Base-by-base conservation (phyloP, 2,329 filamentous ascomycete genomes). In the Colletotrichum higginsianum region DNA sequence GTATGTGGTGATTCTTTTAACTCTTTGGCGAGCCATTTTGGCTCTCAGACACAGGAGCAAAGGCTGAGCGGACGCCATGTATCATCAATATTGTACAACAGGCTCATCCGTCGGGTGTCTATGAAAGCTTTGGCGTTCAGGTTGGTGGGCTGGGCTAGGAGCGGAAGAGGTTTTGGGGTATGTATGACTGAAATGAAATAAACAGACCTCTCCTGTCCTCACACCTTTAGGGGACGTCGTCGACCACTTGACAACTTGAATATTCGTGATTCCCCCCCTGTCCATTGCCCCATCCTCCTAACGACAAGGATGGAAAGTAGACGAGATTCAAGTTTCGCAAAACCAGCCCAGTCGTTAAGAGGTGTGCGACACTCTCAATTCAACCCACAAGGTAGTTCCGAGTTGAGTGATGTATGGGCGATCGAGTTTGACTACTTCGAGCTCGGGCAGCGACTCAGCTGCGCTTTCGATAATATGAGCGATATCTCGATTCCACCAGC, bases 401-500 rank as follows among this genome's bases (percentile, higher is more conserved):
- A 86, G 82, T 76, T 91, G 89, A 40, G 84, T 77, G 75, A 85
- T 78, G 62, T 84, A 84, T 3, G 88, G 88, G 61, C 87, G 83
- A 74, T 87, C 81, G 26, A 91, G 77, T 73, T 83, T 81, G 53
- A 91, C 84, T 50, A 92, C 81, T 77, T 90, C 86, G 61, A 92
- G 80, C 2, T 89, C 88, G 0, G 87, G 87, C 4, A 87, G 82
- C 61, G 78, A 77, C 61, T 75, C 73, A 23, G 82, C 82, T 40
- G 88, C 89, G 71, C 86, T 83, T 64, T 84, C 80, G 11, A 91
- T 85, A 40, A 91, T 83, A 44, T 76, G 80, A 75, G 87, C 86
- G 71, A 92, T 86, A 76, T 92, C 90, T 63, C 90, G 83, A 80
- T 92, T 92, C 89, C 89, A 92, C 90, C 90, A 92, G 81, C 90